Evolutionary conservation across 1,284 basidiomycete species (phyloP), one percentile per base, ranked within the genome.

Genomic region (Apiotrichum montevideense): DNA sequence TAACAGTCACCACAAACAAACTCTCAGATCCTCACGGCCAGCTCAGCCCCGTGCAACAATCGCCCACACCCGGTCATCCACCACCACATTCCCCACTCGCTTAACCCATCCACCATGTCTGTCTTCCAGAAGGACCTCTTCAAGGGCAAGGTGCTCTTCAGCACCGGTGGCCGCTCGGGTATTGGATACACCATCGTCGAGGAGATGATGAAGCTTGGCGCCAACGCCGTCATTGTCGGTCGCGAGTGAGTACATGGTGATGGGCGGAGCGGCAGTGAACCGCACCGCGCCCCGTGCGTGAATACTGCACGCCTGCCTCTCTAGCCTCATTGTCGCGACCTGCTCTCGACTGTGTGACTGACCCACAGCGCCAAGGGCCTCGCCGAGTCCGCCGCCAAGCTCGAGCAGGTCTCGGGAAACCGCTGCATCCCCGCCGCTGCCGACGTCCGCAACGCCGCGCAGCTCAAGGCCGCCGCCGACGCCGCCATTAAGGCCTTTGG

Each of bases 131-230:
- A 54, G 41, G 41, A 52, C 50, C 47, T 62, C 55, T 54, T 37
- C 55, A 51, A 56, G 35, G 91, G 89, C 66, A 96, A 94, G 74
- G 92, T 97, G 11, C 81, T 95, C 15, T 95, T 98, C 78, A 92
- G 88, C 75, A 96, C 92, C 0, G 90, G 89, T 47, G 89, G 69
- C 11, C 66, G 89, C 6, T 88, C 88, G 59, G 94, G 94, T 10
- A 98, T 98, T 77, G 93, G 94, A 77, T 87, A 88, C 66, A 84
- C 80, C 51, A 93, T 97, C 85, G 88, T 87, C 41, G 84, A 90
- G 71, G 82, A 85, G 35, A 80, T 94, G 70, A 92, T 98, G 89
- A 80, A 81, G 33, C 90, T 92, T 72, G 91, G 92, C 14, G 88
- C 86, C 29, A 80, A 84, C 67, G 87, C 90, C 6, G 80, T 82